Evolutionary conservation across 345 rosid species (phyloP), one percentile per base, ranked within the genome.

Genomic region (Pugionium dolabratum): DNA sequence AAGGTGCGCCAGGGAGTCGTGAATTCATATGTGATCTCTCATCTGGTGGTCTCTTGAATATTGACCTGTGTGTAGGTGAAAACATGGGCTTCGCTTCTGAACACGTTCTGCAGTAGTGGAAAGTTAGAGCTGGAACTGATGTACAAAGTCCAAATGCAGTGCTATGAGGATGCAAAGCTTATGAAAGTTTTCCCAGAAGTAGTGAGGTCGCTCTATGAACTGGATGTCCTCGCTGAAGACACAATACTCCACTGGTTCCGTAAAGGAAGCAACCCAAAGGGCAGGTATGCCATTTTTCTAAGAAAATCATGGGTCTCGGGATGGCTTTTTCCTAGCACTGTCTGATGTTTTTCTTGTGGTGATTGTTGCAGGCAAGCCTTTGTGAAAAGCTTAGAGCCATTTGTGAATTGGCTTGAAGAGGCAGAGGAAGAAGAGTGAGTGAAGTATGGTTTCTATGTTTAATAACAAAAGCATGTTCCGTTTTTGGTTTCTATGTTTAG

Each of bases 141-240:
- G 67, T 95, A 95, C 80, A 91, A 95, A 73, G 94, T 91, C 45
- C 99, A 95, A 79, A 83, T 89, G 94, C 99, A 95, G 67, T 95
- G 96, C 76, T 91, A 95, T 32, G 99, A 91, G 80, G 99, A 94
- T 75, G 89, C 98, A 5, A 95, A 95, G 79, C 86, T 95, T 72
- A 87, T 91, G 99, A 95, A 95, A 79, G 80, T 94, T 41, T 94
- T 94, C 69, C 97, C 97, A 1, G 99, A 90, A 67, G 85, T 90
- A 39, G 86, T 90, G 64, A 85, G 88, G 69, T 75, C 90, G 31
- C 94, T 95, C 35, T 95, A 95, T 67, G 96, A 91, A 3, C 86
- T 88, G 33, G 99, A 95, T 73, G 96, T 95, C 31, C 99, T 95
- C 41, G 98, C 89, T 1, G 99, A 95, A 73, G 96, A 87, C 79